These are phyloP conservation scores for Metschnikowia hibisci DNA, from an alignment of 805 yeast genomes.

Conservation along the genomic window DNA sequence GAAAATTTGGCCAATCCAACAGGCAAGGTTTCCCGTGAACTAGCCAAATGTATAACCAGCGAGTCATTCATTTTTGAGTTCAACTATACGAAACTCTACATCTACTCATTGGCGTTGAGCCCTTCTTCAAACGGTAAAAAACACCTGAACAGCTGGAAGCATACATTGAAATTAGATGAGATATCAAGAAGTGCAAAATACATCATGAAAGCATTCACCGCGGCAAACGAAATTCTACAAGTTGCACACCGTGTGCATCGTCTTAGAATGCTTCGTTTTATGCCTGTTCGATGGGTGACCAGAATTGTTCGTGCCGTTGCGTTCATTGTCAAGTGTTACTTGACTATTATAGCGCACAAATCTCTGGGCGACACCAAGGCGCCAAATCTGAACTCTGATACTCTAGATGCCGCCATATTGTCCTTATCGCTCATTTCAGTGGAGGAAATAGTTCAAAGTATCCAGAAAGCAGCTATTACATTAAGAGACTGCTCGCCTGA, in stretches of 20 bases:
- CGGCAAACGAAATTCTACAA: slow-evolving; percentile 75
- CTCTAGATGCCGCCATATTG: slow-evolving; percentile 47
- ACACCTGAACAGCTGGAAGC: slow-evolving; percentile 9
- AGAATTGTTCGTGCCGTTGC: slow-evolving; percentile 85
- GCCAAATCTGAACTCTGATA: slow-evolving; percentile 21
- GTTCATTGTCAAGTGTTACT: slow-evolving; percentile 79
- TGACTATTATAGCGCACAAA: slow-evolving; percentile 54
- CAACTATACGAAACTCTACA: slow-evolving; percentile 78
- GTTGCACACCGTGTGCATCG: slow-evolving; percentile 69
- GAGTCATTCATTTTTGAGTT: slow-evolving; percentile 79
- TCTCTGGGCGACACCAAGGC: slow-evolving; percentile 18
- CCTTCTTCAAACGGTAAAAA: slow-evolving; percentile 26
- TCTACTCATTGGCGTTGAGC: slow-evolving; percentile 76
- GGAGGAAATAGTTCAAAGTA: slow-evolving; percentile 63
- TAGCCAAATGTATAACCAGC: slow-evolving; percentile 47
- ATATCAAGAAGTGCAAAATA: slow-evolving; percentile 69
- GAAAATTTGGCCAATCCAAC: slow-evolving; percentile 26
- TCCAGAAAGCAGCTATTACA: slow-evolving; percentile 69
- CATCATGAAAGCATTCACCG: slow-evolving; percentile 74
- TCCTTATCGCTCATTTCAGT: slow-evolving; percentile 62
- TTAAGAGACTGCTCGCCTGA: slow-evolving; percentile 84
- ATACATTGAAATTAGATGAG: slow-evolving; percentile 57
- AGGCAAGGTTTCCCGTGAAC: slow-evolving; percentile 36
- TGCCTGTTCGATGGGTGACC: slow-evolving; percentile 93
- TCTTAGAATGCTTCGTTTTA: slow-evolving; percentile 59